Percentiles rank a stretch among this genome's conserved stretches.
Evolutionary conservation across 768 basidiomycete species (phyloP).

Genomic region (Trametes coccinea): DNA sequence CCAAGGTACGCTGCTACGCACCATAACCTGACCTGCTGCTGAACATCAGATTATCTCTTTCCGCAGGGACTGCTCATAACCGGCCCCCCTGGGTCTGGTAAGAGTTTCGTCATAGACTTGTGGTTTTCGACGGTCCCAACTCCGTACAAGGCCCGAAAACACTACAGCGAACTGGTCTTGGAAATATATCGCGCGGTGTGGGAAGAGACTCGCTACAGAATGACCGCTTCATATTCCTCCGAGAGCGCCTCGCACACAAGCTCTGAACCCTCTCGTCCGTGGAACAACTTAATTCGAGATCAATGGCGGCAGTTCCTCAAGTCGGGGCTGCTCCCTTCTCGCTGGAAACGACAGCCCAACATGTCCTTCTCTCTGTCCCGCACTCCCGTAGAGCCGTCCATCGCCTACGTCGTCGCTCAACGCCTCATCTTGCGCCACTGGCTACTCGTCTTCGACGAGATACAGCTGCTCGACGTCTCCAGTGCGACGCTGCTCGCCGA

Average conservation of each 20-base stretch:
- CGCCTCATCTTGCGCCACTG: slow-evolving; percentile 48
- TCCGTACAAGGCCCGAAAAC: slow-evolving; percentile 52
- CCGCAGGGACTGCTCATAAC: slow-evolving; percentile 51
- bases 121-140: slow-evolving; percentile 57
- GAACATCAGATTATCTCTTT: not conserved
- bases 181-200: slow-evolving; percentile 57
- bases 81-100: slow-evolving; percentile 54
- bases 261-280: slow-evolving; percentile 27
- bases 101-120: slow-evolving; percentile 55
- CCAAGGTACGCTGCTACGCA: slow-evolving; percentile 41
- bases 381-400: slow-evolving; percentile 33
- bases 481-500: slow-evolving; percentile 52
- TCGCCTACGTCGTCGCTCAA: slow-evolving; percentile 47
- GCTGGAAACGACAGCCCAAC: slow-evolving; percentile 32
- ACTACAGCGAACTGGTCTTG: slow-evolving; percentile 58
- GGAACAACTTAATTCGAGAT: slow-evolving; percentile 25
- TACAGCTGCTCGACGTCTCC: slow-evolving; percentile 61
- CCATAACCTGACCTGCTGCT: not conserved
- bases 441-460: slow-evolving; percentile 58
- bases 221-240: slow-evolving; percentile 33
- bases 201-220: slow-evolving; percentile 46
- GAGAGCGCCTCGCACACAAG: slow-evolving; percentile 14
- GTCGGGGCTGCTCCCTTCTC: slow-evolving; percentile 30
- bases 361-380: slow-evolving; percentile 22
- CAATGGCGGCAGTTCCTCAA: slow-evolving; percentile 34